Evolutionary conservation across 306 rosid species (phyloP).

Genomic region (Inga leiocalycina): DNA sequence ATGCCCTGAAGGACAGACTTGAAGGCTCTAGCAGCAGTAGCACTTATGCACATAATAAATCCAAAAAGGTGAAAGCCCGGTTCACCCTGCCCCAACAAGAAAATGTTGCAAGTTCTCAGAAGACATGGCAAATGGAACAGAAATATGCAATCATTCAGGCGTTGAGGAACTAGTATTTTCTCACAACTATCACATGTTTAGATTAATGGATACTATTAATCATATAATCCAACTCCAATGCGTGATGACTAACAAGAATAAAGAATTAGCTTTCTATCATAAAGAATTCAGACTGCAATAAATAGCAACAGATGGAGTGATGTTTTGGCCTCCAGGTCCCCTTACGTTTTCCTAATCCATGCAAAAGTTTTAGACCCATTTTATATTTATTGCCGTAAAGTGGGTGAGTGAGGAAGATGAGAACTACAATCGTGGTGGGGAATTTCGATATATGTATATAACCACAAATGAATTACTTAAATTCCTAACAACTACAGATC

Average conservation of each 20-base stretch:
- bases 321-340: constrained; percentile 9
- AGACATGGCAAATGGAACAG: constrained; percentile 11
- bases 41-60: constrained; percentile 91
- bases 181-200: background rate
- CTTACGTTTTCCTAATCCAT: background rate
- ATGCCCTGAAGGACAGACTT: constrained; percentile 97
- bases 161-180: constrained; percentile 1
- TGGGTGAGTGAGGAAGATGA: background rate
- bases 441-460: constrained; percentile 1
- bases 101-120: constrained; percentile 30
- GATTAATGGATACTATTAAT: constrained; percentile 21
- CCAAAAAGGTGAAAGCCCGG: constrained; percentile 94
- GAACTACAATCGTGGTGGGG: constrained; percentile 11
- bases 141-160: constrained; percentile 25
- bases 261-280: constrained; percentile 4
- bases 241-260: constrained; percentile 4
- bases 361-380: background rate
- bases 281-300: constrained; percentile 9
- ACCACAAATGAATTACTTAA: background rate
- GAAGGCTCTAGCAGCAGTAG: constrained; percentile 99
- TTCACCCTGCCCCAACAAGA: constrained; percentile 80
- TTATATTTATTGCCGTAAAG: background rate
- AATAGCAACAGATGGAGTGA: background rate
- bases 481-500: constrained; percentile 35
- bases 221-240: background rate